Conservation (phyloP, 805 yeast species). For the Barnettozyma sp. region DNA sequence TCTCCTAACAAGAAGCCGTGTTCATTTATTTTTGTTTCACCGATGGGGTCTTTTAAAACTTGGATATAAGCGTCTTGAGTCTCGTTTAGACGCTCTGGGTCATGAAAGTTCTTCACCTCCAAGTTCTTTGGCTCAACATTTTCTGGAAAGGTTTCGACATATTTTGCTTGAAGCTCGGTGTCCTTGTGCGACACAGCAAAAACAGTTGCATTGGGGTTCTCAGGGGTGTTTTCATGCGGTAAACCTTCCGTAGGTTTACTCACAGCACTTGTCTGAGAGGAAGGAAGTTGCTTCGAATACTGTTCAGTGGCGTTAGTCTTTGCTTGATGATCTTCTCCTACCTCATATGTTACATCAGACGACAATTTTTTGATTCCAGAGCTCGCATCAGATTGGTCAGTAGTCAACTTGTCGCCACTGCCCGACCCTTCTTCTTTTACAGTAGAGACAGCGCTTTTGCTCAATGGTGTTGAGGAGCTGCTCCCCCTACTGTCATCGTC, state of each 20-base stretch:
- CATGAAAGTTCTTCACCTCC: constrained; percentile 11
- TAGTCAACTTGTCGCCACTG: too few relatives aligned
- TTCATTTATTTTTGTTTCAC: constrained; percentile 37
- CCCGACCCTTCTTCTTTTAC: too few relatives aligned
- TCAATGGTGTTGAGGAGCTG: too few relatives aligned
- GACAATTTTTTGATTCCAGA: too few relatives aligned
- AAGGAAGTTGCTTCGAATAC: too few relatives aligned
- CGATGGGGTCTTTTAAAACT: constrained; percentile 31
- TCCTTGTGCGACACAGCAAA: constrained; percentile 12
- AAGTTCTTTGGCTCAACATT: constrained; percentile 13
- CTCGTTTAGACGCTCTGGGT: constrained; percentile 14
- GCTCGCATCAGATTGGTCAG: too few relatives aligned
- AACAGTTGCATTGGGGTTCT: constrained; percentile 22
- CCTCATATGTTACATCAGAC: too few relatives aligned
- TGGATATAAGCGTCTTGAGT: constrained; percentile 29
- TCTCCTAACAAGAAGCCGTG: constrained; percentile 35
- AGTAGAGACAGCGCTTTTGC: too few relatives aligned
- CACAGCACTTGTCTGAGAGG: too few relatives aligned
- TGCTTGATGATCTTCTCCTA: too few relatives aligned
- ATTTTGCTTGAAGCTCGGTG: constrained; percentile 11
- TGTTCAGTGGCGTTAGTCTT: too few relatives aligned
- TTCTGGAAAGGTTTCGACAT: constrained; percentile 11
- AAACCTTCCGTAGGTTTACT: neutral
- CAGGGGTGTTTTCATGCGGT: constrained; percentile 14
- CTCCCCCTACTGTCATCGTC: too few relatives aligned